These are phyloP conservation scores for Acacia pycnantha DNA, from an alignment of 331 rosid genomes.

Conservation along the genomic window DNA sequence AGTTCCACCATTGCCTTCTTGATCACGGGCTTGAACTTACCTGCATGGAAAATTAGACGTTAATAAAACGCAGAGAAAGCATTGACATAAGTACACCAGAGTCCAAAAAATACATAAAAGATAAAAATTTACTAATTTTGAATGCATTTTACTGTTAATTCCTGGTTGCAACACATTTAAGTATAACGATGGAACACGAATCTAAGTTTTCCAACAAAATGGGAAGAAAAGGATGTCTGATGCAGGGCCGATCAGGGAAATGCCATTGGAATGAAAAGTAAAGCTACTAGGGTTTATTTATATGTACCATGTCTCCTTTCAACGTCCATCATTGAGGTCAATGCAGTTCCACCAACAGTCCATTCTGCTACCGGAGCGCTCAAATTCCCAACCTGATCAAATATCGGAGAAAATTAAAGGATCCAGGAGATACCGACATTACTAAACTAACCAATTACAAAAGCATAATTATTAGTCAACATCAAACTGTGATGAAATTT, in stretches of 20 bases:
- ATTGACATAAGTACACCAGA: constrained; percentile 21
- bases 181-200: not conserved
- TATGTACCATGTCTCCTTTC: constrained; percentile 94
- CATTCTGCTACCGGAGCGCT: constrained; percentile 92
- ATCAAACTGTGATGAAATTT: constrained; percentile 13
- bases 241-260: constrained; percentile 13
- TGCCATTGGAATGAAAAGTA: constrained; percentile 2
- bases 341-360: constrained; percentile 95
- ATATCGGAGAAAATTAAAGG: constrained; percentile 10
- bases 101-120: not conserved
- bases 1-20: constrained; percentile 99
- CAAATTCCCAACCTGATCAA: constrained; percentile 83
- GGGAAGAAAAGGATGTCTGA: not conserved
- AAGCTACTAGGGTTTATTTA: constrained; percentile 12
- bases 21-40: constrained; percentile 97
- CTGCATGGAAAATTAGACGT: constrained; percentile 44
- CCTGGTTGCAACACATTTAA: not conserved
- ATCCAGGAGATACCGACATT: constrained; percentile 8
- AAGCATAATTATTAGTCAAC: not conserved
- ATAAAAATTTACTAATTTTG: not conserved
- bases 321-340: constrained; percentile 91
- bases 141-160: constrained; percentile 16
- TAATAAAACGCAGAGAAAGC: constrained; percentile 21
- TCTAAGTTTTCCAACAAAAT: not conserved
- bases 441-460: not conserved